Conservation (phyloP, 169 alveolate species). For the Plasmodium gallinaceum region DNA sequence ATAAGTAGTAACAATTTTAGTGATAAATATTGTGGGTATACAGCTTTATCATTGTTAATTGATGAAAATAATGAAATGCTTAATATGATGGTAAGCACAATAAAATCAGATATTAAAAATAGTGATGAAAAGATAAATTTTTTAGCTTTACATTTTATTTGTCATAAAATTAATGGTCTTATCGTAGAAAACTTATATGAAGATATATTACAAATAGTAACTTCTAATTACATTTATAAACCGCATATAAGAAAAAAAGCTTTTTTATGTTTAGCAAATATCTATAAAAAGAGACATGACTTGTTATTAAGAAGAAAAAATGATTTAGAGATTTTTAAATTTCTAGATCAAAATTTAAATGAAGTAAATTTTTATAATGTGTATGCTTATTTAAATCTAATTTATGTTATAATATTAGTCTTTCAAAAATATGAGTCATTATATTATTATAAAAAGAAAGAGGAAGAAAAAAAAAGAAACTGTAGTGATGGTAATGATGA, state of each 20-base stretch:
- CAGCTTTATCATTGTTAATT: conserved; percentile 93
- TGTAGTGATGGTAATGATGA: conserved; percentile 7
- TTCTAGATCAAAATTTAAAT: conserved; percentile 69
- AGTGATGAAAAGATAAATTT: conserved; percentile 82
- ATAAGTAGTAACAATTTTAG: conserved; percentile 92
- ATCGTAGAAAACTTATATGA: conserved; percentile 84
- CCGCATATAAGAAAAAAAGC: conserved; percentile 86
- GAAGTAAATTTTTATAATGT: conserved; percentile 58
- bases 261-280: conserved; percentile 84
- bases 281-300: conserved; percentile 76
- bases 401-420: conserved; percentile 45
- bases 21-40: conserved; percentile 96
- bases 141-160: conserved; percentile 88
- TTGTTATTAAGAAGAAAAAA: conserved; percentile 71
- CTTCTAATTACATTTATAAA: conserved; percentile 77
- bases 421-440: conserved; percentile 56
- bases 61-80: conserved; percentile 87
- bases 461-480: conserved; percentile 23
- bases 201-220: conserved; percentile 82
- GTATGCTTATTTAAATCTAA: conserved; percentile 45
- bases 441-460: conserved; percentile 23
- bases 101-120: conserved; percentile 79
- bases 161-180: conserved; percentile 86
- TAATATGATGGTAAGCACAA: conserved; percentile 80
- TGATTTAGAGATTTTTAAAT: conserved; percentile 76